A percentile compares a stretch with the other conserved stretches of the same genome.
These are phyloP conservation scores for Cladochytrium replicatum DNA, from an alignment of 192 early-diverging fungal species.

Conservation along the genomic window DNA sequence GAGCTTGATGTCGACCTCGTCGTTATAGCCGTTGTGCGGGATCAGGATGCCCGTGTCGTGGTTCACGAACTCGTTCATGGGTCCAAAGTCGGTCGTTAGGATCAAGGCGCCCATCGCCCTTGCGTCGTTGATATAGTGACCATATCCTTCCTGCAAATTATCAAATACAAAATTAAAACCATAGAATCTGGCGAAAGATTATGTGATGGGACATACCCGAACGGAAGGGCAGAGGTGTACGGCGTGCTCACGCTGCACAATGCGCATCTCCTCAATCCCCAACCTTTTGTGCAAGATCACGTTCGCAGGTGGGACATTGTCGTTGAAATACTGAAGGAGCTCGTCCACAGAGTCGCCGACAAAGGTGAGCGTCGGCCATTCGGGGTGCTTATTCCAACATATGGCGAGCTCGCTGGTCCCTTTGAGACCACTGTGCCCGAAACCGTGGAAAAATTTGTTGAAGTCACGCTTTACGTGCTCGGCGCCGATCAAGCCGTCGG, in stretches of 20 bases:
- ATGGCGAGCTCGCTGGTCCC: neutral
- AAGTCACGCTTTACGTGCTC: neutral
- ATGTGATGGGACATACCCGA: too few species aligned
- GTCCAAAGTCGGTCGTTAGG: constrained; percentile 1
- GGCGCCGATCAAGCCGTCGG: constrained; percentile 2
- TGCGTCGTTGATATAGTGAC: constrained; percentile 10
- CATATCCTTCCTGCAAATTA: constrained; percentile 3
- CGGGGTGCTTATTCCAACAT: neutral
- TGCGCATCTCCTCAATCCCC: neutral
- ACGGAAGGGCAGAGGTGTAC: constrained; percentile 9
- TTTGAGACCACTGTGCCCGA: too few species aligned
- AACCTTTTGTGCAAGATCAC: too few species aligned
- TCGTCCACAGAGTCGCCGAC: constrained; percentile 4
- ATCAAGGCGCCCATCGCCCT: constrained; percentile 3
- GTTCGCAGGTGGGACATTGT: too few species aligned
- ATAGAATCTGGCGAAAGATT: too few species aligned
- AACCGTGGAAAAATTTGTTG: neutral
- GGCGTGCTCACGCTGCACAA: neutral
- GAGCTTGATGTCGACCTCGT: too few species aligned
- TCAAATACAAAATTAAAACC: constrained; percentile 3
- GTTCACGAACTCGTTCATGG: constrained; percentile 15
- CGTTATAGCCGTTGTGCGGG: too few species aligned
- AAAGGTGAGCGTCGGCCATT: constrained; percentile 7
- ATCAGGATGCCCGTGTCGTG: neutral
- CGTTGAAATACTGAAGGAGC: too few species aligned